Base-by-base conservation (phyloP, 441 rosid species). In the Gossypium gossypioides region DNA sequence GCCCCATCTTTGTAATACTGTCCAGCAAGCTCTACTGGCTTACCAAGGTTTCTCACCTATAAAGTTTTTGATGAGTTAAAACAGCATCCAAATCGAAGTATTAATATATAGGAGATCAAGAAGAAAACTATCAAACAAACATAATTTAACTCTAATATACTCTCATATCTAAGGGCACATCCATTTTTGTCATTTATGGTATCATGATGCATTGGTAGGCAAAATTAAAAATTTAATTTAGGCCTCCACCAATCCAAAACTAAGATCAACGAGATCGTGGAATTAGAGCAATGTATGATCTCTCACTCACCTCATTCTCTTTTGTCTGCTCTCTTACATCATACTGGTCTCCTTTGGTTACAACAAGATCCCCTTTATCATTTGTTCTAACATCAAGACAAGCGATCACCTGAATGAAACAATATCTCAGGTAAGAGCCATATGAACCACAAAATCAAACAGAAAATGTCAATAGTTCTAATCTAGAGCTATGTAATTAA, bases 371-470 rank as follows among this genome's bases (percentile, higher is more conserved):
- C 78, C 96, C 92, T 73, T 87, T 78, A 79, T 95, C 99, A 76
- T 95, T 92, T 63, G 89, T 55, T 80, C 98, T 92, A 80, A 95
- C 99, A 87, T 95, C 98, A 83, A 95, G 96, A 80, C 99, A 95
- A 84, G 98, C 95, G 80, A 95, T 91, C 74, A 95, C 91, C 91
- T 89, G 78, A 75, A 63, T 21, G 63, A 65, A 80, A 76, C 60
- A 74, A 13, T 37, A 72, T 70, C 71, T 51, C 29, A 72, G 59
- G 2, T 21, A 18, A 13, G 21, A 46, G n/a, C 15, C 40, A 57
- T 70, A 44, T 27, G 57, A 68, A 24, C 40, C 25, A 21, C 51
- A 59, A 63, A 12, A 18, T n/a, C 16, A 52, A 19, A 18, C 18
- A 13, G n/a, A 62, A 48, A 48, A 32, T n/a, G 46, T 25, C 44